Base-by-base conservation (phyloP, 495 filamentous ascomycete genomes). In the Symbiotaphrina buchneri region DNA sequence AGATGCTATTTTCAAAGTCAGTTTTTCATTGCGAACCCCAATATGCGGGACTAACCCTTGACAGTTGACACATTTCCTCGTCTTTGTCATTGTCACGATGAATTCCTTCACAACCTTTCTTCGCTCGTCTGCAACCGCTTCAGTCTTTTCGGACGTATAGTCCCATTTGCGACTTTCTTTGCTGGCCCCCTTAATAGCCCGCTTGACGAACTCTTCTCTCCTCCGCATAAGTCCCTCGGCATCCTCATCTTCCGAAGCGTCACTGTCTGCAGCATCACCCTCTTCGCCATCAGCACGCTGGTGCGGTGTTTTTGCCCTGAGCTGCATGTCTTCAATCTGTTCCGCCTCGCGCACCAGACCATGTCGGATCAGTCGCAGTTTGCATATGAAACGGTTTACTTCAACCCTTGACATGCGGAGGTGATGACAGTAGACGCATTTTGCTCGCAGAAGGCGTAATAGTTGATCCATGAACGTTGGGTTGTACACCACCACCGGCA, bases 401-500 rank as follows among this genome's bases (percentile, higher is more conserved):
- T 75, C 64, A 22, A 62, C 53, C 30, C 74, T 70, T 14, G 73
- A 53, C 49, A 93, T 57, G 42, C 73, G 79, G 38, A 95, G 61
- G 26, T 66, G 67, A 41, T 79, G 71, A 53, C 90, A 99, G 52
- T 85, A 93, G 31, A 72, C 60, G 50, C 90, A 99, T 55, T 80
- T 77, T 24, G 74, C 71, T 32, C 79, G 69, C 21, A 99, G 59
- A 11, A 99, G 55, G 18, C 79, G 69, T 31, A 84, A 63, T 31
- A 78, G 58, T 49, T 93, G 85, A 47, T 90, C 81, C 59, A 99
- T 74, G 50, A 92, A 92, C 0, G 79, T 73, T 16, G 82, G 75
- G 54, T 94, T 85, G 47, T 94, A 99, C 30, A 93, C 71, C 26
- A 74, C 76, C 7, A 84, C 71, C 3, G 90, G 84, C 17, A 99